Evolutionary conservation across 73 alveolate species (phyloP), one percentile per base, ranked within the genome.

Genomic region (Uronychia setigera): DNA sequence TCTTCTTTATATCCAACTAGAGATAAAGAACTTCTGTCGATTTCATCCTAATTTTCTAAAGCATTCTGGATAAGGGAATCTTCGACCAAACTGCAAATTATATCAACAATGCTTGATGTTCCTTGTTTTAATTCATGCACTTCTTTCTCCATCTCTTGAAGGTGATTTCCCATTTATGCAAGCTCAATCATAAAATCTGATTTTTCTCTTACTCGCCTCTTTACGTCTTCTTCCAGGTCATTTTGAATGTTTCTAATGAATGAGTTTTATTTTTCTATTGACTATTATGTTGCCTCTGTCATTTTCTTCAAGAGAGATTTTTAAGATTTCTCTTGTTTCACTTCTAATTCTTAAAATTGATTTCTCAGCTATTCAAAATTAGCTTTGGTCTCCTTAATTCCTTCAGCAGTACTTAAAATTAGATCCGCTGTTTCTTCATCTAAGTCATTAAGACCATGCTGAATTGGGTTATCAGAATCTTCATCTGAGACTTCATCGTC

Each of bases 211-310:
- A 58, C 59, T 79, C 95, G 67, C 31, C 86, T 30, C 74, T 76
- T 83, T 1, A 79, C 26, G 11, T 89, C 95, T 25, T 89, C 95
- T 77, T 88, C 94, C 1, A 88, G 33, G 31, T 88, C 94, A 46
- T 77, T 77, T 81, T 88, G 78, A 5, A 88, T 74, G 35, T 88
- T 88, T 30, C 58, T 28, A 26, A 88, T 67, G 31, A 32, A 58
- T 31, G 5, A 25, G 1, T 57, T 19, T 30, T 81, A 60, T 29
- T 83, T 59, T 1, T 75, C 77, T 31, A 76, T 59, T 5, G 5
- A 14, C 1, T n/a, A 57, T 35, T 82, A 80, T 0, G 33, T 32
- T 1, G 11, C 33, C 33, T 14, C 76, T 11, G 30, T 32, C 77
- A 78, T 11, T 32, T 11, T 26, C n/a, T 27, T 11, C 27, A 19